Conservation (phyloP, 2,329 filamentous ascomycete species). For the Aspergillus felis region DNA sequence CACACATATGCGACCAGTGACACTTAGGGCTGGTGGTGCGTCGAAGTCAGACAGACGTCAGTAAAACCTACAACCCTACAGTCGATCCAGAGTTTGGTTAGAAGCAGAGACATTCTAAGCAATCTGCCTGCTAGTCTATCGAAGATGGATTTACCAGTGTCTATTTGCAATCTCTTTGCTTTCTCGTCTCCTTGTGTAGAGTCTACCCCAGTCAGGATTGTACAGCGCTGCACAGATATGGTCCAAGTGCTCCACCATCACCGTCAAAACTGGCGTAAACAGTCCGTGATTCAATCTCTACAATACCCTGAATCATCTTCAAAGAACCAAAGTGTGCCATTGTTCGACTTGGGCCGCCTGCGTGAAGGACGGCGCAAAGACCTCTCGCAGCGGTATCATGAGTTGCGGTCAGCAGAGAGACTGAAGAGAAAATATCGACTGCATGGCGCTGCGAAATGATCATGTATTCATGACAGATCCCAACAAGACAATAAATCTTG, state of each 20-base stretch:
- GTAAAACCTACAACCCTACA: not conserved
- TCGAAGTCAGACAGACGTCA: no score
- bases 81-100: not conserved
- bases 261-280: not conserved
- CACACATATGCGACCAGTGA: not conserved
- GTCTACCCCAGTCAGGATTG: not conserved
- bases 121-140: not conserved
- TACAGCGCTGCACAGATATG: not conserved
- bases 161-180: not conserved
- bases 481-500: not conserved
- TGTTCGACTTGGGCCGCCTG: no score
- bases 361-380: not conserved
- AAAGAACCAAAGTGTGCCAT: no score
- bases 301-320: no score
- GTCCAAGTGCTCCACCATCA: no score
- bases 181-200: not conserved
- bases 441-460: not conserved
- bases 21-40: not conserved
- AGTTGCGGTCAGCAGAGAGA: not conserved
- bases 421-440: not conserved
- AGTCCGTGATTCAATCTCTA: no score
- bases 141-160: not conserved
- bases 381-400: not conserved
- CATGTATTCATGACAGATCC: not conserved
- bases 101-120: not conserved